A percentile compares a stretch with the other conserved stretches of the same genome.
These are phyloP conservation scores for Chrysoporthe puriensis DNA, from an alignment of 2,329 filamentous ascomycete genomes.

Conservation along the genomic window DNA sequence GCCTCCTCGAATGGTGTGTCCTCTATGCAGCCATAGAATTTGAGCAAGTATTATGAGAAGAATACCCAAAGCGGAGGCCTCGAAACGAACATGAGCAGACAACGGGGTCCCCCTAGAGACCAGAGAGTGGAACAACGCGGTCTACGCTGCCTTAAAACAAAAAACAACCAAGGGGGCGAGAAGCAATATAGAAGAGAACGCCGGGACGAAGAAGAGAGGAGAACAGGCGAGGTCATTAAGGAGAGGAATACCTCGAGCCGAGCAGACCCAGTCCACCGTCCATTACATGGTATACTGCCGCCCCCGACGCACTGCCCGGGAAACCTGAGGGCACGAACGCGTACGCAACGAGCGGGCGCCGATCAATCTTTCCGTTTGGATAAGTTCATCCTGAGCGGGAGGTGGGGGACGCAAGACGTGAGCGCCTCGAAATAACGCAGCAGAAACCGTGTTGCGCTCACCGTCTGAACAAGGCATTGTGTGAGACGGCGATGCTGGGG, in stretches of 20 bases:
- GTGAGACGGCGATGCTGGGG: background rate
- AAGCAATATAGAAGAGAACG: background rate
- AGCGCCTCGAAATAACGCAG: background rate
- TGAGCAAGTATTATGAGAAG: background rate
- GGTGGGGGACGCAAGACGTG: background rate
- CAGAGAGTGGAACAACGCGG: background rate
- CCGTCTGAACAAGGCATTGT: slow-evolving; percentile 8
- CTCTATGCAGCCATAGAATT: background rate
- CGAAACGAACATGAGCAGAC: background rate
- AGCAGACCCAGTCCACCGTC: background rate
- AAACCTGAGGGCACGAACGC: background rate
- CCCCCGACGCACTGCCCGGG: too few species aligned
- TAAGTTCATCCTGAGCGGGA: background rate
- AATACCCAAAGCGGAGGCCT: background rate
- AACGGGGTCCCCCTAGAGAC: background rate
- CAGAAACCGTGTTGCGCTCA: background rate
- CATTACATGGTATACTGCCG: background rate
- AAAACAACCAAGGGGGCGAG: background rate
- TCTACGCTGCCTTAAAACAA: background rate
- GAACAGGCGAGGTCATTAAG: background rate
- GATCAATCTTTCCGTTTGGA: background rate
- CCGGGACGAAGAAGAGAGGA: background rate
- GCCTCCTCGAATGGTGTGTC: slow-evolving; percentile 1
- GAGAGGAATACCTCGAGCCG: background rate
- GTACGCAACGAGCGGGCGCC: background rate